Evolutionary conservation across 805 yeast genomes (phyloP).

Genomic region (Candida sanyiensis): DNA sequence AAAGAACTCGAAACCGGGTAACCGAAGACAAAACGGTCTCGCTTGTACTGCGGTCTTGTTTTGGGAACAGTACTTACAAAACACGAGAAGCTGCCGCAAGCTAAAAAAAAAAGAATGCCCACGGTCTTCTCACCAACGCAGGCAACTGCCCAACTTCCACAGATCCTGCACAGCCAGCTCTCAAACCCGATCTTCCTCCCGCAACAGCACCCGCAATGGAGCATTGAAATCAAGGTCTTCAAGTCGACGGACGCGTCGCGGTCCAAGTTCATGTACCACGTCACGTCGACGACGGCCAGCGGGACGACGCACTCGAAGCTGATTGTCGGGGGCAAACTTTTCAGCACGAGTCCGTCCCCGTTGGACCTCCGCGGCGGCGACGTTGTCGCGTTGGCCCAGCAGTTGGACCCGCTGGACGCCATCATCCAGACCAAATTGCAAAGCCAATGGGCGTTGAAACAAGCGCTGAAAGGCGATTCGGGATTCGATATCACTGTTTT

Average conservation of each 20-base stretch:
- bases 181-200: conserved; percentile 4
- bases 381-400: conserved; percentile 1
- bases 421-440: conserved; percentile 47
- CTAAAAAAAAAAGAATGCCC: conserved; percentile 1
- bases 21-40: too few relatives aligned
- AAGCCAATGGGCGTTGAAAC: conserved; percentile 64
- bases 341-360: conserved; percentile 1
- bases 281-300: conserved; percentile 7
- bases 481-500: conserved; percentile 50
- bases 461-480: conserved; percentile 65
- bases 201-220: conserved; percentile 52
- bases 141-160: conserved; percentile 6
- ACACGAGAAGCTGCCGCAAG: not conserved
- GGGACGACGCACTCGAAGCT: conserved; percentile 1
- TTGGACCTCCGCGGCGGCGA: not conserved
- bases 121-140: conserved; percentile 4
- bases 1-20: too few relatives aligned
- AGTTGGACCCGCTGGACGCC: conserved; percentile 5
- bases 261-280: conserved; percentile 16
- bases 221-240: conserved; percentile 59
- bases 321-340: conserved; percentile 2
- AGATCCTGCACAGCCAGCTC: not conserved
- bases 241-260: conserved; percentile 46
- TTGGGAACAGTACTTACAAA: not conserved
- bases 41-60: too few relatives aligned